Evolutionary conservation across 1,139 yeast genomes (phyloP), one percentile per base, ranked within the genome.

Genomic region (Pichia sp.): DNA sequence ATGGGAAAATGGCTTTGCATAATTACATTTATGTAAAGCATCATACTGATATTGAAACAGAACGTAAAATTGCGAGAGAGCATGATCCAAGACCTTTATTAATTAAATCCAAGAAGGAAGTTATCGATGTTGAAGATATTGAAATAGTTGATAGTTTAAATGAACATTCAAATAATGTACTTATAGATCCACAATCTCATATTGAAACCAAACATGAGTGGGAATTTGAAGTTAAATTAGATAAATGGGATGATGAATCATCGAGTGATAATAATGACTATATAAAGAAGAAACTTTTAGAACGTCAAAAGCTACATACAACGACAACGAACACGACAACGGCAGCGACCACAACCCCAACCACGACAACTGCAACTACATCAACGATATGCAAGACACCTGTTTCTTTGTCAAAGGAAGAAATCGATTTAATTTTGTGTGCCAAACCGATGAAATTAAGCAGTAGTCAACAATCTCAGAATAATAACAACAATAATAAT

Each of bases 1-100:
- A 26, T 9, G 9, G 32, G 11, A 22, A 4, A 24, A 44, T 69
- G 75, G 75, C 75, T 1, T 54, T 70, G 24, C 68, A 70, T 49
- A 70, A 70, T 49, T 69, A 70, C 48, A 60, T 69, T 42, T 69
- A 70, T 51, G 61, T 56, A 45, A 68, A 68, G 44, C 74, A 70
- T 45, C 40, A 38, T 20, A 67, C 60, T 42, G 49, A 51, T 4
- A 35, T 55, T 5, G 60, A 58, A 7, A 52, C 52, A 21, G 43
- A 41, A n/a, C 17, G 32, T 4, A 56, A 55, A 32, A 63, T 66
- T 14, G 68, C 69, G 1, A 47, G 61, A 36, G 56, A 59, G 2
- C 55, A 53, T 33, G 62, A 58, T 36, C 53, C 58, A 11, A 48
- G 58, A 38, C 59, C 59, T 5, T 10, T 35, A 4, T 9, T 26